Evolutionary conservation across 1,284 basidiomycete genomes (phyloP), one percentile per base, ranked within the genome.

Genomic region (Melanopsichium pennsylvanicum): DNA sequence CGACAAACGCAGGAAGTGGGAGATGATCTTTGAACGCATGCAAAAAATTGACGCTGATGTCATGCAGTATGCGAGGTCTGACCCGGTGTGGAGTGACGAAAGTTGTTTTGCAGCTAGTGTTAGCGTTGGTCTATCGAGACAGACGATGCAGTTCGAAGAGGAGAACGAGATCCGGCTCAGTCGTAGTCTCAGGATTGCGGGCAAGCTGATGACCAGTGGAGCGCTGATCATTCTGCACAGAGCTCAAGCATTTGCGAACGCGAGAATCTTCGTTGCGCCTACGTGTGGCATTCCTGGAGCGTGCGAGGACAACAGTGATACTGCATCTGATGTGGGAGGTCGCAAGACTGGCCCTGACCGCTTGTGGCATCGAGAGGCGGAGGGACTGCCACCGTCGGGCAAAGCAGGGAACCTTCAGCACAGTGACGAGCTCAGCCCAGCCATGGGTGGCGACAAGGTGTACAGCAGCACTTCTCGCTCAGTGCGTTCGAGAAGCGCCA

Each of bases 161-260:
- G 67, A 70, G 46, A 64, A 70, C 46, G 67, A 70, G 52, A 37
- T 56, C 12, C 57, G 61, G 3, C 57, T 70, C 23, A 58, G 56
- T 34, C 68, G 61, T 33, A 60, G 67, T 56, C 43, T 75, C 36
- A 58, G 69, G 22, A 42, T 66, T 1, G 68, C 68, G 13, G 74
- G 74, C 38, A 70, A 73, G 50, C 59, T 75, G n/a, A 75, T 75
- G 74, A 73, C 74, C 32, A 70, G 71, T 32, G 70, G 73, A 13
- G 59, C 71, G 2, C 49, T 73, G 4, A 73, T 76, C 52, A 76
- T 76, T 34, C 35, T 76, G 19, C 74, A 76, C 38, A 46, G 74
- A 11, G 67, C 73, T 1, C 72, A 75, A 45, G 74, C 74, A 2
- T 76, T 73, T 31, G 72, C 72, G 19, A 74, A 75, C 33, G 74